Evolutionary conservation across 2,329 filamentous ascomycete species (phyloP), one percentile per base, ranked within the genome.

Genomic region (Chlorencoelia australis): DNA sequence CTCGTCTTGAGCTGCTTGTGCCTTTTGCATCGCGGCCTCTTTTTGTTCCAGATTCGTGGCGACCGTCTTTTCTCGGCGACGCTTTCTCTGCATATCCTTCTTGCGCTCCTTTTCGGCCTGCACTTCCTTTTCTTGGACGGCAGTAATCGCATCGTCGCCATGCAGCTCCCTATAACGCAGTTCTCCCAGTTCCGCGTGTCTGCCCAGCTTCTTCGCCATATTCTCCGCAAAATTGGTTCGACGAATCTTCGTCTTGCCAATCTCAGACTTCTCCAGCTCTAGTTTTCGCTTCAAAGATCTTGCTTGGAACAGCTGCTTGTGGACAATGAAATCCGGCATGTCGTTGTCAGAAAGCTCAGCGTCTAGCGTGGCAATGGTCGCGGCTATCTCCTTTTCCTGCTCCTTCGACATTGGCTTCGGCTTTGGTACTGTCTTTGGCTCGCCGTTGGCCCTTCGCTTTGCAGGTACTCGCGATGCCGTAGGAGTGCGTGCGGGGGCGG

Each of bases 61-160:
- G 69, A 95, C 87, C 4, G 89, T 94, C 65, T 95, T 95, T 59
- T 96, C 89, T 13, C 91, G 82, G 28, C 91, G 80, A 42, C 91
- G 77, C 66, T 96, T 98, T 45, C 91, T 82, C 59, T 98, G 91
- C 86, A 98, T 96, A 56, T 98, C 91, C 66, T 98, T 98, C 68
- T 98, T 98, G 47, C 91, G 85, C 62, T 98, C 91, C 64, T 98
- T 98, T 61, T 98, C 91, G 43, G 89, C 87, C 42, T 82, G 82
- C 6, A 95, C 70, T 58, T 95, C 89, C 47, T 86, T 85, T 43
- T 87, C 82, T 48, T 91, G 83, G 2, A 96, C 89, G 51, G 94
- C 82, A 35, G 82, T 75, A 41, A 89, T 73, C 2, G 91, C 89
- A 26, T 82, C 79, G 13, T 83, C 75, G 54, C 87, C 88, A 57